Percentiles rank a stretch among this genome's conserved stretches.
These are phyloP conservation scores for Westerdykella ornata DNA, from an alignment of 2,329 filamentous ascomycete genomes.

Conservation along the genomic window DNA sequence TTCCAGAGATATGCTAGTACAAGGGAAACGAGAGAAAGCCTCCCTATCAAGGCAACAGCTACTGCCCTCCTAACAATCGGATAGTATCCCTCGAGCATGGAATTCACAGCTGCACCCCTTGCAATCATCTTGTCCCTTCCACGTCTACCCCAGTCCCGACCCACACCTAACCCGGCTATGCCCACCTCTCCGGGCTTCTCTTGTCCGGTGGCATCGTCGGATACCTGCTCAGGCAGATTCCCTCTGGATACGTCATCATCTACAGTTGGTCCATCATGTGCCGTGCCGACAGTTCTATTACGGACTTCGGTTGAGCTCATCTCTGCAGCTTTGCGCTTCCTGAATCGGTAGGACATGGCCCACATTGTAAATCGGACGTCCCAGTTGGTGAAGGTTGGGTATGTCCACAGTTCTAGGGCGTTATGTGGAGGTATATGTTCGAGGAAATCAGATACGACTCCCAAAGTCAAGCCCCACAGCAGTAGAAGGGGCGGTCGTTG, in stretches of 20 bases:
- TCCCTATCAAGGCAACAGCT: conserved; percentile 37
- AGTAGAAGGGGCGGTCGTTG: conserved; percentile 46
- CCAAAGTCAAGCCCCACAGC: conserved; percentile 63
- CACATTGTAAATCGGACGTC: conserved; percentile 56
- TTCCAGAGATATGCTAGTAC: conserved; percentile 16
- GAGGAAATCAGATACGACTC: conserved; percentile 60
- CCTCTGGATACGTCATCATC: conserved; percentile 23
- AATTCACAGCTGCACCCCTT: conserved; percentile 40
- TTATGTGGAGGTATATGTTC: conserved; percentile 60
- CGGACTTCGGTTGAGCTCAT: conserved; percentile 15
- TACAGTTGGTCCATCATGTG: conserved; percentile 7
- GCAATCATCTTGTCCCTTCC: conserved; percentile 35
- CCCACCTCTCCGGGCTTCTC: conserved; percentile 40
- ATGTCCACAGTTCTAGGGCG: conserved; percentile 57
- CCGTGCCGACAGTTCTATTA: too few relatives aligned
- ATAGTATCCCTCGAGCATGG: conserved; percentile 49
- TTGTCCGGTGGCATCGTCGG: conserved; percentile 7
- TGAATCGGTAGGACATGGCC: conserved; percentile 53
- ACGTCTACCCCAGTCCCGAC: conserved; percentile 34
- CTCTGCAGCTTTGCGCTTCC: conserved; percentile 28
- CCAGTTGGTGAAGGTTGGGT: conserved; percentile 59
- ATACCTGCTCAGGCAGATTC: conserved; percentile 11
- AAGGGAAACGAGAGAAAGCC: conserved; percentile 25
- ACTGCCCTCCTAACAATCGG: conserved; percentile 46
- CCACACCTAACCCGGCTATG: conserved; percentile 42